Evolutionary conservation across 441 rosid genomes (phyloP).

Genomic region (Euphorbia celastroides): DNA sequence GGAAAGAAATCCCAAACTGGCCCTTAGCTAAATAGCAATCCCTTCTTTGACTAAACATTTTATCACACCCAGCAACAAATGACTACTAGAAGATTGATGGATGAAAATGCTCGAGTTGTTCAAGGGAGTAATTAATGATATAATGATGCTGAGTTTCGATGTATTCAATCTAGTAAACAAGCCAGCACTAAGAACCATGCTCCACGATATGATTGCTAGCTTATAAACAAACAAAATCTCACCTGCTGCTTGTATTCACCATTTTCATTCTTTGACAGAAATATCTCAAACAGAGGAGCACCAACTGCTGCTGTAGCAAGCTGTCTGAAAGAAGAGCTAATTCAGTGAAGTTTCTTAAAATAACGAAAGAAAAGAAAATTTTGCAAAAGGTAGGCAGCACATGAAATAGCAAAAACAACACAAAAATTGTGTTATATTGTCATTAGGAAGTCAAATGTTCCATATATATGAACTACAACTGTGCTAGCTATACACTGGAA

Average conservation of each 20-base stretch:
- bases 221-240: neutral
- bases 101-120: neutral
- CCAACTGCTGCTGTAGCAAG: conserved; percentile 71
- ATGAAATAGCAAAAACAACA: neutral
- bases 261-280: conserved; percentile 55
- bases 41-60: neutral
- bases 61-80: neutral
- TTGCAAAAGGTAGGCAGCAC: neutral
- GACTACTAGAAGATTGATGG: neutral
- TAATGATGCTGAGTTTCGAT: neutral
- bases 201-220: neutral
- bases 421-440: neutral
- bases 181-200: neutral
- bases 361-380: neutral
- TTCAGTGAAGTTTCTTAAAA: conserved; percentile 8
- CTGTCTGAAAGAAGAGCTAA: conserved; percentile 51
- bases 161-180: neutral
- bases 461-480: neutral
- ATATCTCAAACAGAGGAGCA: conserved; percentile 84
- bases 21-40: neutral
- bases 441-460: neutral
- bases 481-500: neutral
- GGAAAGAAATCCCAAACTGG: too few species aligned
- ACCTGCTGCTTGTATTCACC: conserved; percentile 84
- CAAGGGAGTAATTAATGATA: neutral